Percentiles rank a stretch among this genome's conserved stretches.
phyloP scores from a whole-genome alignment of 345 rosid species.

The Abelmoschus esculentus region DNA sequence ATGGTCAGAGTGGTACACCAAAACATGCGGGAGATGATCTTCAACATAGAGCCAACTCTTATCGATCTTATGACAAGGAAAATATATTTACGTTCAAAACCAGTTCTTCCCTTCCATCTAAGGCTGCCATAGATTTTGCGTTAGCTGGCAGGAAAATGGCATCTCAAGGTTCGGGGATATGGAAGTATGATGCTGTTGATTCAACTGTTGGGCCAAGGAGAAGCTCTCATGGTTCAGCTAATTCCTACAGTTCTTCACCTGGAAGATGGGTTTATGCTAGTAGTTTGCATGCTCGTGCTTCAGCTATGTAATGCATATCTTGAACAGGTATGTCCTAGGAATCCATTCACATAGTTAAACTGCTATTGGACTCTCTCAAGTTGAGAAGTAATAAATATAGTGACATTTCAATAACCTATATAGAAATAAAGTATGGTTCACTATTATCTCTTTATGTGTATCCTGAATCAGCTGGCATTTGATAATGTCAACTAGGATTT shows the following conservation, averaged over 20 bases:
- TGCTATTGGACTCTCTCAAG: neutral
- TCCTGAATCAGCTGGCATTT: neutral
- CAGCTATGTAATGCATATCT: conserved; percentile 74
- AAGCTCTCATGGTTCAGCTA: conserved; percentile 46
- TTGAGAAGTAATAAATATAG: neutral
- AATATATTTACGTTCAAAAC: conserved; percentile 65
- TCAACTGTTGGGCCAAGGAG: conserved; percentile 79
- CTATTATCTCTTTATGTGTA: neutral
- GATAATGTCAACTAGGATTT: too few species aligned
- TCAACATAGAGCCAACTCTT: conserved; percentile 37
- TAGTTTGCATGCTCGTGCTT: conserved; percentile 53
- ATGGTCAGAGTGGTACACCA: conserved; percentile 45
- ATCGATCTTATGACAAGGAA: conserved; percentile 59
- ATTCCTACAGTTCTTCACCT: conserved; percentile 50
- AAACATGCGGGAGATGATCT: conserved; percentile 13
- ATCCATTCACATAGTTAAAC: neutral
- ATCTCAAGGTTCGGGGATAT: conserved; percentile 66
- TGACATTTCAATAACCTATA: neutral
- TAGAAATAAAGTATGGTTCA: neutral
- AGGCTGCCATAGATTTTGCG: conserved; percentile 68
- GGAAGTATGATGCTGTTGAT: conserved; percentile 77
- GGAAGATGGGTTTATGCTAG: conserved; percentile 59
- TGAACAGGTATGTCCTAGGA: conserved; percentile 61
- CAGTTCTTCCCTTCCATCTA: conserved; percentile 40
- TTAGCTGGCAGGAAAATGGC: conserved; percentile 88